Conservation (phyloP, 202 grass and related monocot species). For the Panicum virgatum region DNA sequence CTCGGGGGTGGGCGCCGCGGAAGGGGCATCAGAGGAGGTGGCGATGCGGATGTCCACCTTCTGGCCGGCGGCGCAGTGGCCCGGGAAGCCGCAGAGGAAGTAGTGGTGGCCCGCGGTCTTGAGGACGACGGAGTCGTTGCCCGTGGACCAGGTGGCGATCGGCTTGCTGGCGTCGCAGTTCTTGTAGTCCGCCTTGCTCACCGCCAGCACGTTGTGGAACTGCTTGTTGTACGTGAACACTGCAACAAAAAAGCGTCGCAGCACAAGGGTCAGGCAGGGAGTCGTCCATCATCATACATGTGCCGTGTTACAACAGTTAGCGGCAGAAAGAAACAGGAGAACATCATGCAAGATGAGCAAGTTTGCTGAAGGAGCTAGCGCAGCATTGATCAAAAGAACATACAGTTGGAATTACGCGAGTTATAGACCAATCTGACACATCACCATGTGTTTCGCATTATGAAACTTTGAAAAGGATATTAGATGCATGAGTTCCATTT, state of each 20-base stretch:
- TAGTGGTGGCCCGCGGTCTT: conserved; percentile 61
- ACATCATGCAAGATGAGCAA: neutral
- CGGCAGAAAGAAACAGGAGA: neutral
- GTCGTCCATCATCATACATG: neutral
- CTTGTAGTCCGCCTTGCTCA: conserved; percentile 69
- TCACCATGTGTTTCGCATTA: neutral
- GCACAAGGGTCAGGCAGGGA: neutral
- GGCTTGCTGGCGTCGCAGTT: conserved; percentile 56
- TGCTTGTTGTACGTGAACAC: conserved; percentile 80
- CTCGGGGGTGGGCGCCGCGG: conserved; percentile 26
- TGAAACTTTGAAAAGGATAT: neutral
- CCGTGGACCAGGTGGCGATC: conserved; percentile 56
- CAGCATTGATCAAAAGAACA: neutral
- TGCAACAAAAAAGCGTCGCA: neutral
- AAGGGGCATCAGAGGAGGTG: conserved; percentile 57
- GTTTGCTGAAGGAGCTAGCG: neutral
- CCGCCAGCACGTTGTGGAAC: conserved; percentile 75
- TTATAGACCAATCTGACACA: neutral
- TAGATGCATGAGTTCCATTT: neutral
- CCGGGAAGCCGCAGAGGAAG: conserved; percentile 76
- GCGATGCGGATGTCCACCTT: conserved; percentile 59
- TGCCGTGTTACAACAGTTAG: no score
- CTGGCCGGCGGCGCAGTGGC: conserved; percentile 68
- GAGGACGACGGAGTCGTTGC: conserved; percentile 73
- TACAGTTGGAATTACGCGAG: neutral